These are phyloP conservation scores for Coemansia reversa DNA, from an alignment of 192 early-diverging fungal genomes.

Conservation along the genomic window DNA sequence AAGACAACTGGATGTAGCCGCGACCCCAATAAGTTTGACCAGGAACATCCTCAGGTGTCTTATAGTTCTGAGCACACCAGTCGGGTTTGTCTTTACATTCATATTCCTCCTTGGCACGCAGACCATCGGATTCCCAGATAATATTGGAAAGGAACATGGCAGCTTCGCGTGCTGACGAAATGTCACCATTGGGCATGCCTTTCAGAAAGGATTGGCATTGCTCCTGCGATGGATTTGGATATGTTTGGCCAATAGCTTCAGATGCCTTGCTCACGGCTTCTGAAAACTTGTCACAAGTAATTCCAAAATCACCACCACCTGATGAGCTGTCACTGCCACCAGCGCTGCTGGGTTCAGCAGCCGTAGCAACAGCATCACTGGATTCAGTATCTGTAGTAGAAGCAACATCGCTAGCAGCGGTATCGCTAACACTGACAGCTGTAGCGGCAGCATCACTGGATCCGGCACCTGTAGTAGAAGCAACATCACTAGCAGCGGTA, in stretches of 20 bases:
- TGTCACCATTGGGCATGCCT: conserved; percentile 35
- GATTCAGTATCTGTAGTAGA: neutral
- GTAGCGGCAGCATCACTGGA: neutral
- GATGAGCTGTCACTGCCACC: conserved; percentile 7
- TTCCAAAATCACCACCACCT: conserved; percentile 24
- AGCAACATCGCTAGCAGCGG: neutral
- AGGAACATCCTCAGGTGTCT: conserved; percentile 29
- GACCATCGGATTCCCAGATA: conserved; percentile 52
- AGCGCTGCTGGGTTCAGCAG: conserved; percentile 9
- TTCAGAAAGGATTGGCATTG: conserved; percentile 50
- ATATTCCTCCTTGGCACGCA: conserved; percentile 50
- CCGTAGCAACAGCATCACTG: neutral
- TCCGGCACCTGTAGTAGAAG: neutral
- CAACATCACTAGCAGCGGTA: conserved; percentile 1
- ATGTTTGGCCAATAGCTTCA: conserved; percentile 31
- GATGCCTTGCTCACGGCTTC: conserved; percentile 45
- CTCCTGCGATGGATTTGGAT: conserved; percentile 27
- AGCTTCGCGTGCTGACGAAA: conserved; percentile 42
- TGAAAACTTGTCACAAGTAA: conserved; percentile 48
- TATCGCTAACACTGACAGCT: neutral
- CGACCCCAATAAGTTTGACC: conserved; percentile 54
- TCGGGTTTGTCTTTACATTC: conserved; percentile 36
- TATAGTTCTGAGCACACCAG: conserved; percentile 49
- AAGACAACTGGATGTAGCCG: conserved; percentile 56
- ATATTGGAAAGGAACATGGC: conserved; percentile 57